Evolutionary conservation across 73 alveolate species (phyloP), one percentile per base, ranked within the genome.

Genomic region (Paramecium bursaria): DNA sequence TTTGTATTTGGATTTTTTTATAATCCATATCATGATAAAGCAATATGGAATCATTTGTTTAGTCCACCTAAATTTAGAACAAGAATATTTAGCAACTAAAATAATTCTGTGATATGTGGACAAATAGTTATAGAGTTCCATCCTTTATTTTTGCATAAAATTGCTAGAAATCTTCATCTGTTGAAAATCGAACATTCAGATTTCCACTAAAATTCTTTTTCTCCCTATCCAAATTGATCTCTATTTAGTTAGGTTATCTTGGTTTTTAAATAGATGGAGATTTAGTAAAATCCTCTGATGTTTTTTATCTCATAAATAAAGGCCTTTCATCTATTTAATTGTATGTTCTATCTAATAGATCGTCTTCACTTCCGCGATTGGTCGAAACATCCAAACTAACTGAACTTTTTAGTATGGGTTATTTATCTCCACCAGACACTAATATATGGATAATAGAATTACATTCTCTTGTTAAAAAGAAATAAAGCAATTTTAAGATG

Each of bases 391-490:
- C n/a, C n/a, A n/a, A n/a, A n/a, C n/a, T n/a, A n/a, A n/a, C n/a
- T n/a, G n/a, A n/a, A n/a, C n/a, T n/a, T n/a, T n/a, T n/a, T n/a
- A 57, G 19, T 9, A 57, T 57, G 7, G n/a, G 27, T 30, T 57
- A 57, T 30, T 57, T 57, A 14, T 57, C 7, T 30, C 33, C 33
- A 9, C 76, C 76, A 2, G 33, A 29, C 17, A 57, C 76, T 57
- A 57, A 2, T 25, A 13, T 27, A 3, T n/a, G n/a, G 6, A 14
- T 0, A 2, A 27, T 10, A 23, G 10, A 21, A 4, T 39, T 67
- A 67, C 82, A 67, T 25, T 67, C 82, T 42, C 82, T 67, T 5
- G 82, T 67, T 47, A 67, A 42, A 42, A 67, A 67, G 23, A 25
- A 67, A 42, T 67, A 67, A 11, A 67, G 27, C 13, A 67, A 42